Percentiles rank a stretch among this genome's conserved stretches.
Evolutionary conservation across 306 rosid species (phyloP).

Genomic region (Vigna reflexopilosa): DNA sequence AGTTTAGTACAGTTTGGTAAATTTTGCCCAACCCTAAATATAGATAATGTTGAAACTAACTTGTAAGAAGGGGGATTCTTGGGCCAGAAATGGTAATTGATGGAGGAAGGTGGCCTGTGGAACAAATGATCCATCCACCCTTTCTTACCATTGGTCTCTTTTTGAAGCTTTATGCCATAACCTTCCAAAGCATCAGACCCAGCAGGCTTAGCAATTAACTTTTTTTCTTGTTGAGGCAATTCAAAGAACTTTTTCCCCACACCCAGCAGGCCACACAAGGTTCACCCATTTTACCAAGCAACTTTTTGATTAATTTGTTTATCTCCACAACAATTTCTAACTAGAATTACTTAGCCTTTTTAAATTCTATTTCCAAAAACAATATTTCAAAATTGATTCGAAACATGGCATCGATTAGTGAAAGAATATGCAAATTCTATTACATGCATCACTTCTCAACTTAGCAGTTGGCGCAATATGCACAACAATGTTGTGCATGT

Average conservation of each 20-base stretch:
- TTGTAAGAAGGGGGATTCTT: slow-evolving; percentile 74
- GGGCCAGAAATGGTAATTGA: slow-evolving; percentile 76
- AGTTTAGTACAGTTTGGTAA: too few relatives aligned
- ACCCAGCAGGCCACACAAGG: slow-evolving; percentile 43
- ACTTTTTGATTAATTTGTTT: too few relatives aligned
- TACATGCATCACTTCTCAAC: not conserved
- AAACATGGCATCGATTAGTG: not conserved
- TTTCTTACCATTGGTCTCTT: slow-evolving; percentile 65
- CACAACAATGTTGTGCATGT: slow-evolving; percentile 26
- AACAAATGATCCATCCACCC: slow-evolving; percentile 91
- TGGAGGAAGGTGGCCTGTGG: slow-evolving; percentile 71
- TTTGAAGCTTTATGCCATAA: slow-evolving; percentile 66
- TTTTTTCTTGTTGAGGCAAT: slow-evolving; percentile 66
- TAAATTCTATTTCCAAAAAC: too few relatives aligned
- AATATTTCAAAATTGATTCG: not conserved
- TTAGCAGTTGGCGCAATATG: slow-evolving; percentile 39
- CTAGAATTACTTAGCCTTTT: too few relatives aligned
- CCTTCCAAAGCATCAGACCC: slow-evolving; percentile 58
- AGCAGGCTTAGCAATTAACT: slow-evolving; percentile 54
- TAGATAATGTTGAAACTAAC: slow-evolving; percentile 33
- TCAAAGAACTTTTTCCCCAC: slow-evolving; percentile 70
- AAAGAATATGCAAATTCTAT: not conserved
- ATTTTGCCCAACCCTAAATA: too few relatives aligned
- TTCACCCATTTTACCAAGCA: too few relatives aligned
- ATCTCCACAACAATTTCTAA: too few relatives aligned